A percentile compares a stretch with the other conserved stretches of the same genome.
phyloP scores from a whole-genome alignment of 2,329 filamentous ascomycete genomes.

The Penicillium verrucosum region DNA sequence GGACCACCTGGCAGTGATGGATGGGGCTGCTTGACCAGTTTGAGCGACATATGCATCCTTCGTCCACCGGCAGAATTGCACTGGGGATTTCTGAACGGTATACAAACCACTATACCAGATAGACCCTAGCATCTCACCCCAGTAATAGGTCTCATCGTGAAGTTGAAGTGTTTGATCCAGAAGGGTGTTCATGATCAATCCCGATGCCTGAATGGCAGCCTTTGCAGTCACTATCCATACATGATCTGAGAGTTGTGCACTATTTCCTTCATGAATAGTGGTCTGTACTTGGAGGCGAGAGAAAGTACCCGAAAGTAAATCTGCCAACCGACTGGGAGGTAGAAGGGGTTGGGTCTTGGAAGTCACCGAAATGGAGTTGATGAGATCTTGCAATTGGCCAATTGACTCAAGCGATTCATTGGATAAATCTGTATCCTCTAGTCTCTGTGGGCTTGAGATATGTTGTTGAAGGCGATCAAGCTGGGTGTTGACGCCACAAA shows the following conservation, averaged over 20 bases:
- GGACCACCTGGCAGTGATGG: constrained; percentile 46
- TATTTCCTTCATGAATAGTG: constrained; percentile 23
- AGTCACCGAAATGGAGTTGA: constrained; percentile 68
- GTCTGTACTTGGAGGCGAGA: constrained; percentile 40
- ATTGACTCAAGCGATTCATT: constrained; percentile 27
- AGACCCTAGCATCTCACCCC: constrained; percentile 82
- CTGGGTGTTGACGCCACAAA: constrained; percentile 56
- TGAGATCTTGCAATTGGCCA: constrained; percentile 60
- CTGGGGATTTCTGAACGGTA: constrained; percentile 78
- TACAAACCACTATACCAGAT: constrained; percentile 77
- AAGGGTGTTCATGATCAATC: constrained; percentile 70
- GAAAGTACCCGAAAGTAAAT: constrained; percentile 52
- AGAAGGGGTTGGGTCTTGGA: constrained; percentile 63
- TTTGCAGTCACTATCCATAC: constrained; percentile 92
- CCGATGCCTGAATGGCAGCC: constrained; percentile 86
- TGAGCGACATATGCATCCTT: constrained; percentile 59
- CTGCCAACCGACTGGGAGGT: constrained; percentile 57
- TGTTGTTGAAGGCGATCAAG: constrained; percentile 56
- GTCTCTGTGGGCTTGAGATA: constrained; percentile 12
- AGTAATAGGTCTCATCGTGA: constrained; percentile 89
- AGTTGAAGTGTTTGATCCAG: constrained; percentile 79
- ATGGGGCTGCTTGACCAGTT: constrained; percentile 23
- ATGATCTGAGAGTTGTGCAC: constrained; percentile 68
- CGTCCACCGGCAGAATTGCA: constrained; percentile 69
- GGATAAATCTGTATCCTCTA: constrained; percentile 24